Evolutionary conservation across 2,329 filamentous ascomycete genomes (phyloP), one percentile per base, ranked within the genome.

Genomic region (Zalaria obscura): DNA sequence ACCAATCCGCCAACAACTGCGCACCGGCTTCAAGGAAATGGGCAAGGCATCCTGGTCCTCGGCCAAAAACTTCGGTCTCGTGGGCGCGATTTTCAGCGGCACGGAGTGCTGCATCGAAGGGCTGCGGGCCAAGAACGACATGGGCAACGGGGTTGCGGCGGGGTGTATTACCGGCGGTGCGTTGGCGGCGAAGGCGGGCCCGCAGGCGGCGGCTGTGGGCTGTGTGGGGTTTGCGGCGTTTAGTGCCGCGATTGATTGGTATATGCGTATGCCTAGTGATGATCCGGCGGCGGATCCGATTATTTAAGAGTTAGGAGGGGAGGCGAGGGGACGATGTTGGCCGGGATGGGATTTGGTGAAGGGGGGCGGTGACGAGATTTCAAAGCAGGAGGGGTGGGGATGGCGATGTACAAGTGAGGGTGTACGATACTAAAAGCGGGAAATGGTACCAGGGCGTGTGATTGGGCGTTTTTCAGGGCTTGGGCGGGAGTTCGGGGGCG

Each of bases 41-140:
- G 91, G 91, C 50, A 64, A 72, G 48, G 78, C 85, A 8, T 89
- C 85, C 4, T 84, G 73, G 63, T 81, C 78, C 47, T 85, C 80
- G 38, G 91, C 88, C 41, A 91, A 88, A 67, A 96, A 93, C 69
- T 98, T 98, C 58, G 89, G 85, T 47, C 82, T 88, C 52, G 86
- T 98, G 39, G 91, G 91, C 53, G 83, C 85, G 2, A 73, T 96
- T 18, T 98, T 93, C n/a, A n/a, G n/a, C n/a, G n/a, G 89, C 34
- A 93, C 91, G 40, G 91, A 98, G 66, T 98, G 91, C 67, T 87
- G 84, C 49, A 87, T 98, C 56, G 91, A 98, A 63, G 88, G 88
- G 0, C 63, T 72, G 44, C 9, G 91, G 27, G 91, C 88, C 25
- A 95, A 93, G 69, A 95, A 96, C 64, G 91, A 96, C 61, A 63